Evolutionary conservation across 2,329 filamentous ascomycete species (phyloP), one percentile per base, ranked within the genome.

Genomic region (Apiospora sp.): DNA sequence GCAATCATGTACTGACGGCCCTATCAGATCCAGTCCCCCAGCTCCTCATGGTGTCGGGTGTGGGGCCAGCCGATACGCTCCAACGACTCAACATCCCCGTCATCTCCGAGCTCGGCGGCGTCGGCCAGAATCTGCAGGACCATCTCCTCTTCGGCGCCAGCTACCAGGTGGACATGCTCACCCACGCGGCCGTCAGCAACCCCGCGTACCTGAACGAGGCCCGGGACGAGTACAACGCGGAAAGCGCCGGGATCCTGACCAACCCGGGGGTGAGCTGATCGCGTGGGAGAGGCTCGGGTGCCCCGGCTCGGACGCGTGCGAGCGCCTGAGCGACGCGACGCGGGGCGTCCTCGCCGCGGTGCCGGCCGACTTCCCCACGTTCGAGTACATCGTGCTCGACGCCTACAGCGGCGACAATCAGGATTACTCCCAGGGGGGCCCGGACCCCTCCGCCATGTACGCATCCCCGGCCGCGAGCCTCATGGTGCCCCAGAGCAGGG

Each of bases 151-250:
- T 69, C 19, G 72, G 64, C 0, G 58, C 69, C 0, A 51, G 78
- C 13, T 79, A 90, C 92, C 80, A 85, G 92, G 75, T 92, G 92
- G 85, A 87, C 86, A 78, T 89, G 89, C 68, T 89, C 91, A 19
- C 83, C 84, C 44, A 81, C 92, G 90, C 64, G 91, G 89, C 73
- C 22, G 72, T 75, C 3, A 69, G 75, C 89, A 91, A 92, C 77
- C 90, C 90, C 5, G 90, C 89, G 73, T 89, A 92, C 76, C 92
- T 92, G 85, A 83, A 92, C 51, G n/a, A 10, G 41, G 41, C 8
- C 8, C 41, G 8, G 8, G 41, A 43, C 13, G 41, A 43, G 41
- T 43, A 43, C 41, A 88, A 89, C 72, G 88, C 90, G 70, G 89
- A 91, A 75, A 87, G 87, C 72, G 85, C 88, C 71, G 70, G 69